Evolutionary conservation across 2,329 filamentous ascomycete species (phyloP), one percentile per base, ranked within the genome.

Genomic region (Shiraia bambusicola): DNA sequence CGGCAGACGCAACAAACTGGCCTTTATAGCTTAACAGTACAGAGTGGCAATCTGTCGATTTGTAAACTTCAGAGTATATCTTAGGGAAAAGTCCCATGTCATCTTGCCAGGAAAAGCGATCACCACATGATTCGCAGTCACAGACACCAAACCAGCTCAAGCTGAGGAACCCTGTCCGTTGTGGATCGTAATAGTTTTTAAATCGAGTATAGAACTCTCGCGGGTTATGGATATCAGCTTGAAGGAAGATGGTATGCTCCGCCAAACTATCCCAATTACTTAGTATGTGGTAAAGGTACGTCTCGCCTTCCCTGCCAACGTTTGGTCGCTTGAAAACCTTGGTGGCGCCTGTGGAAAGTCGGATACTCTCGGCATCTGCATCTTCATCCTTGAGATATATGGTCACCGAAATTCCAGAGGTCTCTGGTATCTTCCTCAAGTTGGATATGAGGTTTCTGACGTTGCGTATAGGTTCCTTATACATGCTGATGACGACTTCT

Each of bases 241-340:
- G 74, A 5, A 76, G 58, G 59, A 77, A 77, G 17, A 77, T 46
- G 0, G 72, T 76, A 35, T 77, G 73, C 10, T 42, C 59, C 9
- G 74, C 69, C 3, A 77, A 65, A 15, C 51, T 52, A 27, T 75
- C 68, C 69, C 70, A 78, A 29, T 60, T 43, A 11, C 49, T 55
- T 3, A 73, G 42, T 25, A 77, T 75, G 47, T 78, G 75, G 44
- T 69, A 56, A 3, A 77, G 66, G 54, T 72, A 76, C 3, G 73
- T 72, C 7, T 71, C 72, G 13, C 69, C 66, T 50, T 75, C 70
- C 26, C 74, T 66, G 15, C 75, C 75, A 24, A 67, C 45, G 38
- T 77, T 77, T 4, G 56, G 57, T 2, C 64, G 42, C 8, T 47
- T 39, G 10, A 51, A 53, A 9, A 69, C 57, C 5, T 55, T 37